Conservation (phyloP, 2,329 filamentous ascomycete species). For the Epichloe scottii region DNA sequence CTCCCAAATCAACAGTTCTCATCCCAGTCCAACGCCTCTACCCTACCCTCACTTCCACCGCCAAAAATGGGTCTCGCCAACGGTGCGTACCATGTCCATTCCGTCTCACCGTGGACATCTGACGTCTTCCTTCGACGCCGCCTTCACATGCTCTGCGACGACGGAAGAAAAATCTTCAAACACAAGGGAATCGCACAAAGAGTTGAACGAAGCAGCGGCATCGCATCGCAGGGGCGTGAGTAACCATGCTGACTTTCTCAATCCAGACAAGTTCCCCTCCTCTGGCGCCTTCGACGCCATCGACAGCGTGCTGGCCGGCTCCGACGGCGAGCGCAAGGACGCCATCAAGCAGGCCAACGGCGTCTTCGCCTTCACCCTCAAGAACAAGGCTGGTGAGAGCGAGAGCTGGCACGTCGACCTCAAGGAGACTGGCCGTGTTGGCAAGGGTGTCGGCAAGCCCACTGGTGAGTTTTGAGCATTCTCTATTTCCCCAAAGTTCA, state of each 20-base stretch:
- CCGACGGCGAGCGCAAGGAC: slow-evolving; percentile 65
- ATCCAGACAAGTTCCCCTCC: slow-evolving; percentile 73
- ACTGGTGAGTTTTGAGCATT: slow-evolving; percentile 49
- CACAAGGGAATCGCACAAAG: not conserved
- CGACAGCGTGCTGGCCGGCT: slow-evolving; percentile 53
- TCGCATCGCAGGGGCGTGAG: not conserved
- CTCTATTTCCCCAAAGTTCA: not conserved
- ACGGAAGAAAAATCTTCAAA: not conserved
- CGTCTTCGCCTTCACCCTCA: slow-evolving; percentile 83
- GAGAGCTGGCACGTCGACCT: slow-evolving; percentile 93
- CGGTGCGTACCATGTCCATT: slow-evolving; percentile 29
- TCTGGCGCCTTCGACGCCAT: slow-evolving; percentile 88
- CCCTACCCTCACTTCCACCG: not conserved
- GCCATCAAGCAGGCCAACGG: slow-evolving; percentile 82
- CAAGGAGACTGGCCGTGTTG: slow-evolving; percentile 76
- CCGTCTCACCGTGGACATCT: not conserved
- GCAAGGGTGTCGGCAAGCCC: slow-evolving; percentile 67
- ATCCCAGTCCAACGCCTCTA: not conserved
- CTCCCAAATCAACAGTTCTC: not conserved
- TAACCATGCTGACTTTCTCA: not conserved
- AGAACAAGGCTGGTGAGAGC: slow-evolving; percentile 70
- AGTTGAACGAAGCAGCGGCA: not conserved
- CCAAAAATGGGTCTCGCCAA: slow-evolving; percentile 59
- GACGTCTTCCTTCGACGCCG: not conserved
- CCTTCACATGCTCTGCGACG: not conserved